Conservation (phyloP, 2,329 filamentous ascomycete species). For the Microdochium bolleyi region DNA sequence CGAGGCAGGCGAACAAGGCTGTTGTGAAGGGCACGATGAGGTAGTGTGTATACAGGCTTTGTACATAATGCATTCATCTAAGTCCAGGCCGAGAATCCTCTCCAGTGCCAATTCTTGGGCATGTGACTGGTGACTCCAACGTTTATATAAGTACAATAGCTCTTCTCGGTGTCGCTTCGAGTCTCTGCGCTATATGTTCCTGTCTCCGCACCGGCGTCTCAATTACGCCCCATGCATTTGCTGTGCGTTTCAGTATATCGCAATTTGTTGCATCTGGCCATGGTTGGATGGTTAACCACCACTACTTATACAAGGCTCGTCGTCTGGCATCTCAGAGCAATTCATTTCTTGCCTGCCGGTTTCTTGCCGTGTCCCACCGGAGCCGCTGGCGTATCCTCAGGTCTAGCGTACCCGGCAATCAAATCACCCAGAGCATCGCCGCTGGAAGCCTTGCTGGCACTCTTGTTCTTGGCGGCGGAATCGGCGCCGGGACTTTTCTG, state of each 20-base stretch:
- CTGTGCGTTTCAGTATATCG: too few relatives aligned
- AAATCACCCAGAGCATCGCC: conserved; percentile 38
- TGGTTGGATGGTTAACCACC: conserved; percentile 21
- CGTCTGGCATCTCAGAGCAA: conserved; percentile 11
- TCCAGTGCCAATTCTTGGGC: not conserved
- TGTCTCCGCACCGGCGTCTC: too few relatives aligned
- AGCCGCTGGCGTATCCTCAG: conserved; percentile 27
- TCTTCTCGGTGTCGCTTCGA: too few relatives aligned
- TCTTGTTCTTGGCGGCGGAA: conserved; percentile 9
- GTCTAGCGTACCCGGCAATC: conserved; percentile 38
- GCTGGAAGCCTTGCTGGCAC: conserved; percentile 15
- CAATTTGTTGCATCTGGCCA: too few relatives aligned
- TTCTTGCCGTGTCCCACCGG: conserved; percentile 29
- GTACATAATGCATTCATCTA: not conserved
- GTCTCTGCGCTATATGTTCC: too few relatives aligned
- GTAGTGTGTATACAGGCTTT: not conserved
- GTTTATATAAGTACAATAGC: too few relatives aligned
- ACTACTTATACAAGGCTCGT: conserved; percentile 4
- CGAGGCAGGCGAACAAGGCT: too few relatives aligned
- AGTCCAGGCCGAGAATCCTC: too few relatives aligned
- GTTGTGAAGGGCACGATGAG: too few relatives aligned
- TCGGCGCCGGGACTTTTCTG: conserved; percentile 16
- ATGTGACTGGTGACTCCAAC: not conserved
- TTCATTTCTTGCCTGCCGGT: conserved; percentile 30
- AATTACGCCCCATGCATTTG: too few relatives aligned